phyloP scores from a whole-genome alignment of 306 rosid species.

The Cyamopsis tetragonoloba region DNA sequence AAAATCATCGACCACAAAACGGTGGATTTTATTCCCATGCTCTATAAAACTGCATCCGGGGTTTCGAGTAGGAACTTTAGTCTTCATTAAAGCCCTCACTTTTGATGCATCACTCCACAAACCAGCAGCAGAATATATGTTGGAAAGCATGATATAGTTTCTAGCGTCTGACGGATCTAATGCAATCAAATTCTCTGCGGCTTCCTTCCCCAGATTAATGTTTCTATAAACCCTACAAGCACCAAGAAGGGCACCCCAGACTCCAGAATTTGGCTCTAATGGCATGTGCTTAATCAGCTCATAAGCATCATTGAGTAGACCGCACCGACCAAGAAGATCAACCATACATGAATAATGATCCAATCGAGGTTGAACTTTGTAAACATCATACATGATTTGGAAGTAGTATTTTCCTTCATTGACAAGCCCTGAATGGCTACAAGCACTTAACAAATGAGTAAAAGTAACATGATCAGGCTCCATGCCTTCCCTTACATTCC shows the following conservation, averaged over 20 bases:
- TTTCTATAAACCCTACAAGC: constrained; percentile 64
- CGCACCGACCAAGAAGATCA: constrained; percentile 76
- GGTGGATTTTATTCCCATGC: constrained; percentile 48
- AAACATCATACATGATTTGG: constrained; percentile 48
- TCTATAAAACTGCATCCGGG: constrained; percentile 68
- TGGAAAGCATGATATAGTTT: constrained; percentile 69
- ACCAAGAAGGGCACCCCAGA: constrained; percentile 82
- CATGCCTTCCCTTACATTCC: constrained; percentile 41
- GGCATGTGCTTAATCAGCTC: constrained; percentile 60
- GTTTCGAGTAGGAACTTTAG: constrained; percentile 40
- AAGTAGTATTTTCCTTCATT: constrained; percentile 59
- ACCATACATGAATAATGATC: constrained; percentile 88
- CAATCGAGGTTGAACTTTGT: constrained; percentile 51
- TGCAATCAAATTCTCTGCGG: constrained; percentile 53
- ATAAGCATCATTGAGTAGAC: constrained; percentile 55
- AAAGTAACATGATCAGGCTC: constrained; percentile 80
- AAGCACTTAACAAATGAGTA: constrained; percentile 73
- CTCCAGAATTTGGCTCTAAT: constrained; percentile 65
- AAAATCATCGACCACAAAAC: constrained; percentile 56
- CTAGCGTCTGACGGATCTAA: constrained; percentile 60
- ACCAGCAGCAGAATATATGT: constrained; percentile 62
- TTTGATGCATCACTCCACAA: constrained; percentile 67
- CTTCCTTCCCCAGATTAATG: constrained; percentile 61
- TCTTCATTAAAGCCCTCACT: constrained; percentile 63
- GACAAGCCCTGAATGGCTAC: constrained; percentile 82